These are phyloP conservation scores for Salvia rosmarinus DNA, from an alignment of 257 asterid species.

Conservation along the genomic window DNA sequence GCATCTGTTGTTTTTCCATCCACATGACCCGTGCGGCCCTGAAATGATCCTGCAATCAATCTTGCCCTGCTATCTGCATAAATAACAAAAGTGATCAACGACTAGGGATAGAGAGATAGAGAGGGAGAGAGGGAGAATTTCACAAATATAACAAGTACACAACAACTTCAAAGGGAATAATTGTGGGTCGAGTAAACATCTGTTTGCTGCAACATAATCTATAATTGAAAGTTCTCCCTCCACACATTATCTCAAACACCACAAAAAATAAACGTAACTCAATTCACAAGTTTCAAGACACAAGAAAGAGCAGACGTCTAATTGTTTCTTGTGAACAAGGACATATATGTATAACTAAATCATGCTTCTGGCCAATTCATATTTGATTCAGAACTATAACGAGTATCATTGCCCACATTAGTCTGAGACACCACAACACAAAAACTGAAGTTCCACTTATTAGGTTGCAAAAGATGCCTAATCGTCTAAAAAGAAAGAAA, in stretches of 20 bases:
- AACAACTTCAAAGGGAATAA: background rate
- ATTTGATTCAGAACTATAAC: background rate
- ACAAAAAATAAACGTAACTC: conserved; percentile 9
- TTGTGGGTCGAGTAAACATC: background rate
- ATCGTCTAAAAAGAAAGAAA: conserved; percentile 20
- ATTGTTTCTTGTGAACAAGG: background rate
- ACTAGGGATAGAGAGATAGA: conserved; percentile 4
- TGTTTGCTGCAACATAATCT: background rate
- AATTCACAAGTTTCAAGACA: conserved; percentile 14
- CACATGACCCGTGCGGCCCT: conserved; percentile 90
- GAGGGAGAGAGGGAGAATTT: background rate
- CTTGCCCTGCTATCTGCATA: conserved; percentile 90
- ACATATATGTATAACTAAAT: background rate
- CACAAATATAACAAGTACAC: background rate
- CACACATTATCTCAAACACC: conserved; percentile 8
- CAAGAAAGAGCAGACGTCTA: background rate
- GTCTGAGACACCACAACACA: background rate
- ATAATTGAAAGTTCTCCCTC: background rate
- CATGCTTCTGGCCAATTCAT: background rate
- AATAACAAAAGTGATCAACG: conserved; percentile 11
- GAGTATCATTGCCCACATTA: background rate
- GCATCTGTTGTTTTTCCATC: conserved; percentile 99
- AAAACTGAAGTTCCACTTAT: too few relatives aligned
- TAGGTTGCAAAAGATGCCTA: background rate
- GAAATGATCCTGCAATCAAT: conserved; percentile 96